Percentiles rank a stretch among this genome's conserved stretches.
These are phyloP conservation scores for Acrodontium crateriforme DNA, from an alignment of 2,329 filamentous ascomycete genomes.

Conservation along the genomic window DNA sequence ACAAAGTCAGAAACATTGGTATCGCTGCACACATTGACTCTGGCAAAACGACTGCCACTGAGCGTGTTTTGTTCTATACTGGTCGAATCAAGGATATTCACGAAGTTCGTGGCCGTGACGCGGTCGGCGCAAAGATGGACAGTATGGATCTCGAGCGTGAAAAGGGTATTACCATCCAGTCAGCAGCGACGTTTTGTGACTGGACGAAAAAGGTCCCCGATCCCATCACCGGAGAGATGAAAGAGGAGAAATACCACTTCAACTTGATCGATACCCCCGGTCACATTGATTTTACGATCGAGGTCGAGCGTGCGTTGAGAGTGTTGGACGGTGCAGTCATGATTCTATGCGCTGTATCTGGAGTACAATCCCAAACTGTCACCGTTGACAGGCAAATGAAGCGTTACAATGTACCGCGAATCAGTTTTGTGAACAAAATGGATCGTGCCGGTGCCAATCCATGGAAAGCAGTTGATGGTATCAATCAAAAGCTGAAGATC, in stretches of 20 bases:
- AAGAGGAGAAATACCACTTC: conserved; percentile 87
- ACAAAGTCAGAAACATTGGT: conserved; percentile 86
- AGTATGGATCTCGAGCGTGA: conserved; percentile 98
- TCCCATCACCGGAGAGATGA: conserved; percentile 46
- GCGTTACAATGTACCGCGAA: conserved; percentile 87
- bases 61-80: conserved; percentile 95
- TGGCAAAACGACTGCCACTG: conserved; percentile 91
- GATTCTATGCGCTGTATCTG: conserved; percentile 94
- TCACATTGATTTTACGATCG: conserved; percentile 98
- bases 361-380: conserved; percentile 95
- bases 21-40: conserved; percentile 98
- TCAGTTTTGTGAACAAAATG: conserved; percentile 99
- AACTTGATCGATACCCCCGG: conserved; percentile 98
- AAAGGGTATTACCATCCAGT: conserved; percentile 98
- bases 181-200: conserved; percentile 92
- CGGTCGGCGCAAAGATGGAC: conserved; percentile 97
- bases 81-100: conserved; percentile 94
- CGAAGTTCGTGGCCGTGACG: conserved; percentile 89
- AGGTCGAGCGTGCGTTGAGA: conserved; percentile 87
- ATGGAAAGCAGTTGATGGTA: conserved; percentile 94
- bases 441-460: conserved; percentile 97
- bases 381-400: conserved; percentile 98
- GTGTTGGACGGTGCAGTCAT: conserved; percentile 95
- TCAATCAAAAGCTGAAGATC: conserved; percentile 90
- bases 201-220: conserved; percentile 61